Evolutionary conservation across 768 basidiomycete genomes (phyloP), one percentile per base, ranked within the genome.

Genomic region (Roridomyces roridus): DNA sequence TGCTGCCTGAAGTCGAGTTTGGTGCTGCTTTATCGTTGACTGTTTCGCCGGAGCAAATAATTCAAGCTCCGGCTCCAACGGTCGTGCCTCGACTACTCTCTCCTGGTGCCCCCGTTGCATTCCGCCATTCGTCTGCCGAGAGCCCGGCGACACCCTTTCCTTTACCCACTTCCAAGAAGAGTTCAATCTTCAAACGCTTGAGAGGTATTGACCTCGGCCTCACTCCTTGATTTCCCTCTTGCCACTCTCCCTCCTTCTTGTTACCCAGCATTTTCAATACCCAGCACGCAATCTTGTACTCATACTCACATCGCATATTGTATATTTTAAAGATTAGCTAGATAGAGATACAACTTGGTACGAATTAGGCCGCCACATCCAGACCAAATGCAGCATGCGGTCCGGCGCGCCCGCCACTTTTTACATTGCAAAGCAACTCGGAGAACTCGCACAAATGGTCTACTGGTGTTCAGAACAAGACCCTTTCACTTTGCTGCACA

Each of bases 171-270:
- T 42, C 5, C 44, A 63, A 55, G 41, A 51, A 25, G 36, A 6
- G 12, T 6, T 59, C 53, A 1, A 55, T 63, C 18, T 63, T 63
- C 25, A 59, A 59, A 52, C 61, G 53, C 28, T 36, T 62, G 10
- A 62, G 51, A 42, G 55, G 51, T 24, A 44, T 47, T 26, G 51
- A 45, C 23, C 43, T 53, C 11, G 26, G 36, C 11, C 5, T 57
- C 21, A 43, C 35, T 49, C 42, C 43, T 29, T 18, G 21, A 45
- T 37, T 11, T 37, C 34, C 41, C 21, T 20, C n/a, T n/a, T 28
- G 18, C 18, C 31, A 20, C 25, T 28, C 36, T 42, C 18, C 25
- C 18, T 36, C 47, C 8, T 20, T 23, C 15, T 26, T 21, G 18
- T 6, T 47, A 51, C 29, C 24, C 46, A 28, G 18, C 46, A 45